Base-by-base conservation (phyloP, 257 asterid species). In the Solanum dulcamara region DNA sequence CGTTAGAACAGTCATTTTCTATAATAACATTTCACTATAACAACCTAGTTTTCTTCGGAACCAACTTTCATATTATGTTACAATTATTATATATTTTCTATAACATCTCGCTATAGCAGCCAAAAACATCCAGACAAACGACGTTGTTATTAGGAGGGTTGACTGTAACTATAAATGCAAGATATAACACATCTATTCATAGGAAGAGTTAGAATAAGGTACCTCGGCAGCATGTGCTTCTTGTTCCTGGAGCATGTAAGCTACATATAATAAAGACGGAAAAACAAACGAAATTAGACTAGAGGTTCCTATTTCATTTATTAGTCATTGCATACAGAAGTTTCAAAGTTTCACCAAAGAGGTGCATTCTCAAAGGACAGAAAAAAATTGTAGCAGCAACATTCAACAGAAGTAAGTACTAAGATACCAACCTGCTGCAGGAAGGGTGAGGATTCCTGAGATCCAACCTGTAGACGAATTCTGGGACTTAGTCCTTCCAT, bases 171-270 rank as follows among this genome's bases (percentile, higher is more conserved):
- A 26, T 60, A 30, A 75, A 75, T 44, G 40, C 40, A 77, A 75
- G 82, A 75, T 44, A 46, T 14, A 46, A 28, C 83, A 28, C 26
- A 1, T 77, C 18, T 2, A 46, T 77, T 30, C 35, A 28, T 2
- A 17, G 62, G 62, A 48, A 77, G 26, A 28, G 11, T 6, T 0
- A 48, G 1, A 48, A 46, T 28, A 77, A 74, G 86, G 20, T 92
- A 97, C 99, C 98, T 92, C 92, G 1, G 98, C 97, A 83, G 99
- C 99, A 89, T 89, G 86, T 40, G 92, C 98, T 86, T 95, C 99
- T 86, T 95, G 98, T 68, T 93, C 99, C 53, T 91, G 92, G 86
- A 97, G 95, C 97, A 94, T 93, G 88, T 90, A 92, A 87, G 93
- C 99, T 97, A 91, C 42, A 38, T 68, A 68, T 85, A 46, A 66